Percentiles rank a stretch among this genome's conserved stretches.
phyloP scores from a whole-genome alignment of 768 basidiomycete genomes.

The Phlegmacium glaucopus region DNA sequence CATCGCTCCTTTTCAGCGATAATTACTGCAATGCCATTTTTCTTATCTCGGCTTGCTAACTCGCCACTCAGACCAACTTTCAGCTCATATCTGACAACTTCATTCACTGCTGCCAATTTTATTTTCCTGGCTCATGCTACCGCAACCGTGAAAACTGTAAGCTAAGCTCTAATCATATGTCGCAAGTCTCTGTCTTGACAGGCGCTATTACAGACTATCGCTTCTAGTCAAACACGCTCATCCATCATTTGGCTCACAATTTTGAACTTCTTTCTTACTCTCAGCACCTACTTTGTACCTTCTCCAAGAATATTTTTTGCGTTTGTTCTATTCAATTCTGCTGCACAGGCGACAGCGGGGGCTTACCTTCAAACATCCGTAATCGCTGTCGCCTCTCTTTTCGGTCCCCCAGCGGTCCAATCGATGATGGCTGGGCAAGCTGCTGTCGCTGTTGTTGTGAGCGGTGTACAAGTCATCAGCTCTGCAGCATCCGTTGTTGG shows the following conservation, averaged over 20 bases:
- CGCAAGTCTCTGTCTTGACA: slow-evolving; percentile 1
- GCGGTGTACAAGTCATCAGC: slow-evolving; percentile 70
- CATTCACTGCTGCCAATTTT: slow-evolving; percentile 65
- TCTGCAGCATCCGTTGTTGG: slow-evolving; percentile 54
- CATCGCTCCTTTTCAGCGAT: slow-evolving; percentile 51
- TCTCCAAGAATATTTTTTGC: slow-evolving; percentile 56
- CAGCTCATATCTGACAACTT: slow-evolving; percentile 60
- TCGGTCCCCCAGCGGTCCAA: slow-evolving; percentile 72
- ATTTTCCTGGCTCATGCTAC: slow-evolving; percentile 75
- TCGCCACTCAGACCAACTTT: slow-evolving; percentile 59
- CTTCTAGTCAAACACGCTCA: slow-evolving; percentile 52
- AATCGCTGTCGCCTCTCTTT: slow-evolving; percentile 77
- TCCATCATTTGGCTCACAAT: slow-evolving; percentile 49
- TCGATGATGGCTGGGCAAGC: slow-evolving; percentile 82
- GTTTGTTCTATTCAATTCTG: slow-evolving; percentile 61
- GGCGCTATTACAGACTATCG: slow-evolving; percentile 43
- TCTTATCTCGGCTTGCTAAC: slow-evolving; percentile 62
- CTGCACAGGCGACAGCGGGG: slow-evolving; percentile 56
- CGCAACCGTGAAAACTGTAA: slow-evolving; percentile 59
- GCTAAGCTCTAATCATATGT: slow-evolving; percentile 18
- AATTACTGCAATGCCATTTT: slow-evolving; percentile 84
- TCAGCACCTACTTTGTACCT: slow-evolving; percentile 61
- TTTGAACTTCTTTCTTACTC: slow-evolving; percentile 55
- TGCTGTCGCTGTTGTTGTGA: slow-evolving; percentile 79
- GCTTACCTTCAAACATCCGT: slow-evolving; percentile 77